Conservation (phyloP, 2,329 filamentous ascomycete species). For the Cladosporium phlei region DNA sequence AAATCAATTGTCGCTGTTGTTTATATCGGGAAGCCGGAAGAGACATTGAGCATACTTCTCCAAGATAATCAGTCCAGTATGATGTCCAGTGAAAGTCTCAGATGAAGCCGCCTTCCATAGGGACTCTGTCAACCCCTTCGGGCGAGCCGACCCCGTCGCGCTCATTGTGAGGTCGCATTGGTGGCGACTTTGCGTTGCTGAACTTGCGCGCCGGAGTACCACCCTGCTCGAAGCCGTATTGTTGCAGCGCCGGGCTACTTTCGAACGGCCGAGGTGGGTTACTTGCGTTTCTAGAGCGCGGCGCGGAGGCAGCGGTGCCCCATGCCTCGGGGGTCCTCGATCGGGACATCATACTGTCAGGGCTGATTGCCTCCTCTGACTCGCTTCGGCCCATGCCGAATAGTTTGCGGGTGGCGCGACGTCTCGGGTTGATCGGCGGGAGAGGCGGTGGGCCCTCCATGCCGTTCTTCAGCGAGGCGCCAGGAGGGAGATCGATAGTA, state of each 20-base stretch:
- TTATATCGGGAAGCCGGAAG: no score
- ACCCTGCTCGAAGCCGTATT: constrained; percentile 14
- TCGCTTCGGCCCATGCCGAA: constrained; percentile 24
- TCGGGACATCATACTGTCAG: constrained; percentile 6
- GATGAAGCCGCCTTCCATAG: constrained; percentile 14
- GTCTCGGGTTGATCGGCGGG: constrained; percentile 56
- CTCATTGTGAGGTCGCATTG: constrained; percentile 10
- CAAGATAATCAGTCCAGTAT: no score
- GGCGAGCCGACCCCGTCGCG: constrained; percentile 3
- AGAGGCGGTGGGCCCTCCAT: constrained; percentile 46
- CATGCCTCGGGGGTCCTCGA: constrained; percentile 23
- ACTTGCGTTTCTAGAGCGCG: neutral
- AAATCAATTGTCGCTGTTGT: no score
- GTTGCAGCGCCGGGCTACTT: constrained; percentile 18
- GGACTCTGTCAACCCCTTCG: constrained; percentile 1
- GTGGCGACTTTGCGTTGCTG: constrained; percentile 6
- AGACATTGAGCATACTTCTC: no score
- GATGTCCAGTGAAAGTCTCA: no score
- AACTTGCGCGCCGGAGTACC: constrained; percentile 5
- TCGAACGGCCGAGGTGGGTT: constrained; percentile 15
- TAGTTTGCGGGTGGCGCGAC: constrained; percentile 41
- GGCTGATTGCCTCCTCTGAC: constrained; percentile 1
- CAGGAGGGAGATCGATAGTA: constrained; percentile 53
- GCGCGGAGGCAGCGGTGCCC: constrained; percentile 9
- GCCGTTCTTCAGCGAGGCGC: constrained; percentile 51